These are phyloP conservation scores for Beauveria pseudobassiana DNA, from an alignment of 2,329 filamentous ascomycete species.

Conservation along the genomic window DNA sequence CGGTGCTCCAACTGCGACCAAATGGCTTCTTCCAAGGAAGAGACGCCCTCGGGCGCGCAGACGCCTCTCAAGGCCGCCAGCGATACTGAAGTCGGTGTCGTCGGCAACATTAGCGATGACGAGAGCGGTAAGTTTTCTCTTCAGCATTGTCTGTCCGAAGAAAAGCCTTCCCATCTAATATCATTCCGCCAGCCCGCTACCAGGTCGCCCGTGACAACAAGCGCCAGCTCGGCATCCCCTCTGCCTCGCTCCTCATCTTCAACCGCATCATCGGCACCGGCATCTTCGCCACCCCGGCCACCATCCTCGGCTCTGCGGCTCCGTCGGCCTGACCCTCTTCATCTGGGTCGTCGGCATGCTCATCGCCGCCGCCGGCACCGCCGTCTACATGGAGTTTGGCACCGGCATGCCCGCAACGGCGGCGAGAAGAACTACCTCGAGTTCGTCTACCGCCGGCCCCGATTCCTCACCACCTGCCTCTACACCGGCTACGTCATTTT, in stretches of 20 bases:
- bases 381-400: constrained; percentile 60
- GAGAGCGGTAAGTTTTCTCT: constrained; percentile 12
- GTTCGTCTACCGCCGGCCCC: constrained; percentile 52
- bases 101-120: not conserved
- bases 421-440: constrained; percentile 64
- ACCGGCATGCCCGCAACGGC: constrained; percentile 58
- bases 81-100: constrained; percentile 1
- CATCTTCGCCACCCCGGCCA: constrained; percentile 56
- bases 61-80: constrained; percentile 5
- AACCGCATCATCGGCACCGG: constrained; percentile 61
- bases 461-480: constrained; percentile 52
- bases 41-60: constrained; percentile 3
- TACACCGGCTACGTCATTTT: constrained; percentile 56
- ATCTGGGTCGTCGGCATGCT: constrained; percentile 57
- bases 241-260: constrained; percentile 52
- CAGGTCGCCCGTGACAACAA: constrained; percentile 38
- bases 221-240: constrained; percentile 47
- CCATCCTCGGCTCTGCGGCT: constrained; percentile 51
- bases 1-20: not conserved
- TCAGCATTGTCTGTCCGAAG: no score
- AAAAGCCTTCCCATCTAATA: no score
- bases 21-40: constrained; percentile 6
- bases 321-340: constrained; percentile 53
- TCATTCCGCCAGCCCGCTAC: constrained; percentile 20
- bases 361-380: constrained; percentile 54